Base-by-base conservation (phyloP, 2,329 filamentous ascomycete genomes). In the Aspergillus tubingensis region DNA sequence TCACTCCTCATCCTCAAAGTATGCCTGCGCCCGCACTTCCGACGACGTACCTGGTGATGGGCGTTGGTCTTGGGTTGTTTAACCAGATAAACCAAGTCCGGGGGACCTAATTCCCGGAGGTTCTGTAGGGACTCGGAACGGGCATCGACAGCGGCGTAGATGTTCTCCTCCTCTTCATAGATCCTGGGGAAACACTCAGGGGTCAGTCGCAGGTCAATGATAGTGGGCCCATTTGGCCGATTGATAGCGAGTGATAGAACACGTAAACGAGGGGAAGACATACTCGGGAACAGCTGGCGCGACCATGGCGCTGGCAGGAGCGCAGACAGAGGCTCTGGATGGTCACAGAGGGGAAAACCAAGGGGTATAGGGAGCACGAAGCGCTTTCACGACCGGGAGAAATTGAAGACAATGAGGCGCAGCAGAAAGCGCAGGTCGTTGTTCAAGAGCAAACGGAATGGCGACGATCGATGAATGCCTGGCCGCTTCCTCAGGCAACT, bases 51-150 rank as follows among this genome's bases (percentile, higher is more conserved):
- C 80, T 86, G 84, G 64, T 84, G 85, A 56, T 78, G 82, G 19
- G 81, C 74, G 57, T 82, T 82, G 74, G 86, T 86, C 71, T 84
- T 80, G 10, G 85, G 83, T 71, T 88, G 86, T 74, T 97, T 98
- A 70, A 96, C 86, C 59, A 99, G 85, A 79, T 99, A 95, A 41
- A 98, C 94, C 27, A 99, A 85, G 78, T 99, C 95, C 57, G 95
- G 95, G 25, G 95, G 95, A 44, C 95, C 95, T 60, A 99, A 86
- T 83, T 99, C 95, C 73, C 95, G 90, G 65, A 99, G 84, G 51
- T 88, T 86, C 67, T 90, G 85, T 41, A 99, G 85, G 47, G 91
- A 91, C 74, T 99, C 95, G 69, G 94, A 96, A 76, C 95, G 89
- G 69, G 92, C 88, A 74, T 97, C 93, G 76, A 97, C 89, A 55